Percentiles rank a stretch among this genome's conserved stretches.
Evolutionary conservation across 2,329 filamentous ascomycete genomes (phyloP).

Genomic region (Arthrobotrys pseudoclavata): DNA sequence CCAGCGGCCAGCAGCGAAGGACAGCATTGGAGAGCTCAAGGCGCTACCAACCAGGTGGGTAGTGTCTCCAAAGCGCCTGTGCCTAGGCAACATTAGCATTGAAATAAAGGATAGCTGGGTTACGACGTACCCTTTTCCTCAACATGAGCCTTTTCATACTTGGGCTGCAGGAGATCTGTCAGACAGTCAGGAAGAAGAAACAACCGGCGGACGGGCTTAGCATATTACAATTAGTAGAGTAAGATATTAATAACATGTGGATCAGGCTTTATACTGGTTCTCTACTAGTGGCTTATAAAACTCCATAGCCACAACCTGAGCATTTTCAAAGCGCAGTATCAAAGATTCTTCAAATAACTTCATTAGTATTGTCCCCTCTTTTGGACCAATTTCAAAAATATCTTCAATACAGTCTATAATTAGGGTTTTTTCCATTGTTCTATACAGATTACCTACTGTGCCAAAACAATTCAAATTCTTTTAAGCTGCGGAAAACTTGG

Average conservation of each 20-base stretch:
- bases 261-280: background rate
- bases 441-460: background rate
- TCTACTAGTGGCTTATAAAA: background rate
- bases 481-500: background rate
- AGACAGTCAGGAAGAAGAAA: slow-evolving; percentile 1
- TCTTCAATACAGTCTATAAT: background rate
- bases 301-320: background rate
- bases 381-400: background rate
- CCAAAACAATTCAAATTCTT: background rate
- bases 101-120: background rate
- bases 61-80: background rate
- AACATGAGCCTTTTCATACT: slow-evolving; percentile 1
- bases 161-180: background rate
- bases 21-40: too few species aligned
- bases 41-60: too few species aligned
- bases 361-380: background rate
- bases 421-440: background rate
- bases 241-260: background rate
- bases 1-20: too few species aligned
- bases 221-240: background rate
- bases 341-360: background rate
- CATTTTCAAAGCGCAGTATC: background rate
- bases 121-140: slow-evolving; percentile 10
- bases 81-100: background rate
- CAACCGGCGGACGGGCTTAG: background rate